Conservation (phyloP, 768 basidiomycete genomes). For the Tubosaeta sp. region DNA sequence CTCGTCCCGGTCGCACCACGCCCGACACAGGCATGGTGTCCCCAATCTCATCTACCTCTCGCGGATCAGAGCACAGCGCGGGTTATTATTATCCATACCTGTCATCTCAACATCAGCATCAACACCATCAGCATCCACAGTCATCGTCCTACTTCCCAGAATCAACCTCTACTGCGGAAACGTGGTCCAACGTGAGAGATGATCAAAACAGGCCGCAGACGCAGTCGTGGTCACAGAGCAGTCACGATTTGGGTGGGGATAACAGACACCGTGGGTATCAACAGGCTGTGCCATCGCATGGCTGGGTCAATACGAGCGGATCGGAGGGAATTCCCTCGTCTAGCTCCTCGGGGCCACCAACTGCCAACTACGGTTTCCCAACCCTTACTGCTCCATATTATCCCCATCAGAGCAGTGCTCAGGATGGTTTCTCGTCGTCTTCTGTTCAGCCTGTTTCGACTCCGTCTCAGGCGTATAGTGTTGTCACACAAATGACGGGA, state of each 20-base stretch:
- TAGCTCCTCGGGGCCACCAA: slow-evolving; percentile 17
- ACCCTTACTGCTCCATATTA: slow-evolving; percentile 58
- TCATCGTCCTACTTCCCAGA: slow-evolving; percentile 24
- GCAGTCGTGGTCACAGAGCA: slow-evolving; percentile 26
- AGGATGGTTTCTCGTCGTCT: slow-evolving; percentile 30
- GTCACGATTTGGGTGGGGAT: slow-evolving; percentile 21
- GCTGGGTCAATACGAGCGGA: slow-evolving; percentile 17
- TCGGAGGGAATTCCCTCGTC: slow-evolving; percentile 24
- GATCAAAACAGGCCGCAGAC: slow-evolving; percentile 19
- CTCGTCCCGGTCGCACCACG: slow-evolving; percentile 25
- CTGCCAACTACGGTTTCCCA: slow-evolving; percentile 38
- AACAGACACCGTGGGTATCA: slow-evolving; percentile 30
- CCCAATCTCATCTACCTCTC: slow-evolving; percentile 21
- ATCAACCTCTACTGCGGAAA: slow-evolving; percentile 15
- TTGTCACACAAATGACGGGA: slow-evolving; percentile 18
- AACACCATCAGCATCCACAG: slow-evolving; percentile 23
- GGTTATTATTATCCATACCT: slow-evolving; percentile 26
- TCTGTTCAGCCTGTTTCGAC: slow-evolving; percentile 31
- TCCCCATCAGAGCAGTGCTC: slow-evolving; percentile 37
- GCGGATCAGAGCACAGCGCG: slow-evolving; percentile 22
- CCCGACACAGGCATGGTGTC: slow-evolving; percentile 22
- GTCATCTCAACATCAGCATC: slow-evolving; percentile 21
- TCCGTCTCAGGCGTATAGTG: slow-evolving; percentile 28
- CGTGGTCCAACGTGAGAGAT: slow-evolving; percentile 20
- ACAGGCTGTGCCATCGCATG: slow-evolving; percentile 22